Evolutionary conservation across 345 rosid species (phyloP).

Genomic region (Odontarrhena argentea): DNA sequence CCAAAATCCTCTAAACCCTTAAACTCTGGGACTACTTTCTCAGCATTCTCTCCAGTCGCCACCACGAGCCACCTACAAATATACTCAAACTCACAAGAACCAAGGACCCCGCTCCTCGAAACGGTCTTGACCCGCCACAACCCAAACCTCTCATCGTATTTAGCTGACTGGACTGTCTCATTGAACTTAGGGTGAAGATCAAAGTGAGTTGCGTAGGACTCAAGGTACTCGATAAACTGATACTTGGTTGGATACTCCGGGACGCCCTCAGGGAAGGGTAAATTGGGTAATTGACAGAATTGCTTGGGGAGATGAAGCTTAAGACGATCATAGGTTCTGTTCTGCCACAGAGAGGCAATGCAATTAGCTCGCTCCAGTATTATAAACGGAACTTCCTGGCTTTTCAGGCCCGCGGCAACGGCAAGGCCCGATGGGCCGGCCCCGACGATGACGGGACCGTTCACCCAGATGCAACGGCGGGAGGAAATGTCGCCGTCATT

Average conservation of each 20-base stretch:
- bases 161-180: conserved; percentile 70
- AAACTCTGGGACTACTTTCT: conserved; percentile 65
- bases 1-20: conserved; percentile 64
- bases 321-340: conserved; percentile 74
- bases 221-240: conserved; percentile 71
- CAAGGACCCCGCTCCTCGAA: conserved; percentile 27
- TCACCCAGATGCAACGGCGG: conserved; percentile 72
- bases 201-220: conserved; percentile 63
- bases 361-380: conserved; percentile 73
- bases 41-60: conserved; percentile 87
- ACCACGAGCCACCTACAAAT: conserved; percentile 83
- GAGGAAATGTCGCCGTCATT: conserved; percentile 37
- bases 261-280: conserved; percentile 62
- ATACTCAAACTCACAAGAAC: conserved; percentile 57
- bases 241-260: conserved; percentile 73
- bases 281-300: conserved; percentile 65
- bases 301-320: conserved; percentile 86
- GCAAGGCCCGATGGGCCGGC: conserved; percentile 88
- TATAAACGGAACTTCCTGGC: conserved; percentile 69
- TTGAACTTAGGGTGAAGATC: conserved; percentile 63
- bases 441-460: conserved; percentile 84
- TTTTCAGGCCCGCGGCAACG: conserved; percentile 57
- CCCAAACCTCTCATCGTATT: conserved; percentile 60
- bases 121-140: conserved; percentile 69
- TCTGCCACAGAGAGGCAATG: conserved; percentile 86